Percentiles rank a stretch among this genome's conserved stretches.
phyloP scores from a whole-genome alignment of 2,329 filamentous ascomycete species.

The Monosporascus cannonballus region DNA sequence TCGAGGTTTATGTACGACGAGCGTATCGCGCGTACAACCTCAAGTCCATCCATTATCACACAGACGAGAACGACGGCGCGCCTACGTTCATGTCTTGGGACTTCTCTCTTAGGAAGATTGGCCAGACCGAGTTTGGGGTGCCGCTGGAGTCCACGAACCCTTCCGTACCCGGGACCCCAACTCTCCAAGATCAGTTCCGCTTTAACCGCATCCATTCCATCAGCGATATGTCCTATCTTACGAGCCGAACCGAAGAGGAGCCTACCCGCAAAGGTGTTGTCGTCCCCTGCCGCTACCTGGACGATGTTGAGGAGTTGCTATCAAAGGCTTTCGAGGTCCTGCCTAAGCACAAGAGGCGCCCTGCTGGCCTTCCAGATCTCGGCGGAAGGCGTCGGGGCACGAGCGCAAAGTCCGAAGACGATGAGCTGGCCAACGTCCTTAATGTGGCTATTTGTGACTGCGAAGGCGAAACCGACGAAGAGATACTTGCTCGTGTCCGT shows the following conservation, averaged over 20 bases:
- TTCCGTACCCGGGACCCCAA: slow-evolving; percentile 75
- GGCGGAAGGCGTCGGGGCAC: slow-evolving; percentile 63
- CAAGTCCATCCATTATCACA: slow-evolving; percentile 82
- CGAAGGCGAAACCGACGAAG: slow-evolving; percentile 75
- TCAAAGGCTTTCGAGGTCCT: slow-evolving; percentile 79
- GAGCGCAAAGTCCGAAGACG: slow-evolving; percentile 50
- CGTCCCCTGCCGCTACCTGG: slow-evolving; percentile 85
- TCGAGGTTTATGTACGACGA: slow-evolving; percentile 94
- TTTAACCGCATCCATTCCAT: slow-evolving; percentile 90
- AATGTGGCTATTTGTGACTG: slow-evolving; percentile 89
- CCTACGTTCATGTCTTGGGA: slow-evolving; percentile 88
- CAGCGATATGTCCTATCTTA: slow-evolving; percentile 90
- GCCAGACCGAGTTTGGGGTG: slow-evolving; percentile 82
- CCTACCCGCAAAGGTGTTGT: slow-evolving; percentile 88
- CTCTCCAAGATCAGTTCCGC: slow-evolving; percentile 40
- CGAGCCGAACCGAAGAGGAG: slow-evolving; percentile 66
- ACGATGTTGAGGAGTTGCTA: slow-evolving; percentile 86
- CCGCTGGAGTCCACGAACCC: slow-evolving; percentile 74
- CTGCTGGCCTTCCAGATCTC: slow-evolving; percentile 61
- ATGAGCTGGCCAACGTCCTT: slow-evolving; percentile 84
- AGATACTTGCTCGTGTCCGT: slow-evolving; percentile 70
- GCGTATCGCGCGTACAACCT: slow-evolving; percentile 95
- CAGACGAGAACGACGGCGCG: slow-evolving; percentile 56
- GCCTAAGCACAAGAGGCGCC: slow-evolving; percentile 56
- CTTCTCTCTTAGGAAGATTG: slow-evolving; percentile 89